Evolutionary conservation across 169 alveolate genomes (phyloP).

Genomic region (Perkinsus marinus): DNA sequence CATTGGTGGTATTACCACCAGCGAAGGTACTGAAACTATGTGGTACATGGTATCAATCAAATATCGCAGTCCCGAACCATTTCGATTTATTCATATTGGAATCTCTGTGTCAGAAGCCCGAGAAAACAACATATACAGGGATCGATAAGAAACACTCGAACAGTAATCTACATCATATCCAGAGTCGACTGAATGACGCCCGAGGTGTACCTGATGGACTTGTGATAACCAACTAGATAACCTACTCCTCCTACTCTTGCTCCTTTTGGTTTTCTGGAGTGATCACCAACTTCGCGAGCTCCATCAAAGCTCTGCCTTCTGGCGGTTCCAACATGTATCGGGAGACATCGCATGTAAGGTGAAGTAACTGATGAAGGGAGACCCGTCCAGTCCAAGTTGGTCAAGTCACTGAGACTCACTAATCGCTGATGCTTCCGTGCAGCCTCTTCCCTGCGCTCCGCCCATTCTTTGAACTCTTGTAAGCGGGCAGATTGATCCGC

Average conservation of each 20-base stretch:
- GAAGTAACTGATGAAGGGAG: background rate
- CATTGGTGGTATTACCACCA: no score
- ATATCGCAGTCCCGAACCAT: no score
- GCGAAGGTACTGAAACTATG: no score
- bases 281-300: background rate
- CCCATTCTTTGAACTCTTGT: background rate
- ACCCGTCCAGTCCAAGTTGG: background rate
- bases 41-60: no score
- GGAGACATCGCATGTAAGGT: background rate
- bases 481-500: background rate
- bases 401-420: background rate
- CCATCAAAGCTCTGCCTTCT: background rate
- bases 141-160: background rate
- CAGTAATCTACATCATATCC: background rate
- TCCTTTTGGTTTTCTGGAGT: background rate
- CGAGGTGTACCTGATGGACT: background rate
- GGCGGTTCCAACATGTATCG: background rate
- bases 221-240: no score
- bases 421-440: background rate
- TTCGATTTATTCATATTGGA: no score
- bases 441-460: background rate
- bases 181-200: background rate
- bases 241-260: background rate
- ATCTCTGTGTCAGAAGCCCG: no score
- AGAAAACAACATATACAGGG: no score